phyloP scores from a whole-genome alignment of 176 grass and related monocot genomes.

The sorghum (Sorghum bicolor) region Sorghum_bicolor_NCBIv3 NC_012875.2:40461501-40462000 shows the following conservation, averaged over 20 bases:
- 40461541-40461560: not conserved
- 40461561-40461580: not conserved
- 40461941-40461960: constrained; percentile 2
- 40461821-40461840: not conserved
- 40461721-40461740: not conserved
- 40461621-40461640: not conserved
- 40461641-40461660: not conserved
- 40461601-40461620: not conserved
- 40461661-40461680: not conserved
- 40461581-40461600: not conserved
- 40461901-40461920: not conserved
- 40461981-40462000: constrained; percentile 82
- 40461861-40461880: not conserved
- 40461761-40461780: not conserved
- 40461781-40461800: not conserved
- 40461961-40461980: constrained; percentile 80
- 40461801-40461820: not conserved
- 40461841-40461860: not conserved
- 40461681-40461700: not conserved
- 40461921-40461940: not conserved
- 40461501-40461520: not conserved
- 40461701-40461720: not conserved
- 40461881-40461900: not conserved
- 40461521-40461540: not conserved
- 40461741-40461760: not conserved